Conservation (phyloP, 306 rosid genomes). For the Cicer chorassanicum region DNA sequence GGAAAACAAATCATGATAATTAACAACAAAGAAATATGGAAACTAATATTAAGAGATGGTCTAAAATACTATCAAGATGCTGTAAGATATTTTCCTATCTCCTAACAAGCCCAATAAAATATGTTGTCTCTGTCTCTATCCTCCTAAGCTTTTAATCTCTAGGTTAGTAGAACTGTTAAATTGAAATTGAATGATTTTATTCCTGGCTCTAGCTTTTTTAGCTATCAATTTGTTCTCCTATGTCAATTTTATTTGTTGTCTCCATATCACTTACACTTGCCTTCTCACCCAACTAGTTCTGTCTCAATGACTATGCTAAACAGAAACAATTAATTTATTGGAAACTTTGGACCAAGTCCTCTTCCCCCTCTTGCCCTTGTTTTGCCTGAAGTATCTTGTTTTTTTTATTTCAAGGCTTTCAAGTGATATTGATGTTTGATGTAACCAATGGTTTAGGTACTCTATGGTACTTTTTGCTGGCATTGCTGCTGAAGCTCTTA, state of each 20-base stretch:
- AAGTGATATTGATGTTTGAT: slow-evolving; percentile 37
- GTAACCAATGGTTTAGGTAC: slow-evolving; percentile 64
- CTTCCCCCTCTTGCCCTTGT: neutral
- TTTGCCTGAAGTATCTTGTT: neutral
- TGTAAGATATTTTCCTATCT: neutral
- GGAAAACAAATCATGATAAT: neutral
- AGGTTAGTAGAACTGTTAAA: slow-evolving; percentile 5
- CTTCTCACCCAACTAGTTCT: slow-evolving; percentile 12
- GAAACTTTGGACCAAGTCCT: neutral
- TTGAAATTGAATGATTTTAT: neutral
- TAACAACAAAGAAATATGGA: neutral
- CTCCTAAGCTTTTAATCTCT: slow-evolving; percentile 15
- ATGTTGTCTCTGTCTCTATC: slow-evolving; percentile 1
- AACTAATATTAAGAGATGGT: neutral
- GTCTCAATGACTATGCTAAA: neutral
- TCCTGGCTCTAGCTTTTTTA: slow-evolving; percentile 15
- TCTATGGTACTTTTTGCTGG: slow-evolving; percentile 98
- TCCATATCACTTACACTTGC: slow-evolving; percentile 11
- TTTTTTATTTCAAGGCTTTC: slow-evolving; percentile 19
- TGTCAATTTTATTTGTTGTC: neutral
- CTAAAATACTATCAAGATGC: neutral
- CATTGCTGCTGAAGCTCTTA: slow-evolving; percentile 95
- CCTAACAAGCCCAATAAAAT: neutral
- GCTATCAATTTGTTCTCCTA: slow-evolving; percentile 4
- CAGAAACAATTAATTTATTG: slow-evolving; percentile 8